Evolutionary conservation across 176 grass and related monocot genomes (phyloP).

Genomic region (Oryza australiensis): DNA sequence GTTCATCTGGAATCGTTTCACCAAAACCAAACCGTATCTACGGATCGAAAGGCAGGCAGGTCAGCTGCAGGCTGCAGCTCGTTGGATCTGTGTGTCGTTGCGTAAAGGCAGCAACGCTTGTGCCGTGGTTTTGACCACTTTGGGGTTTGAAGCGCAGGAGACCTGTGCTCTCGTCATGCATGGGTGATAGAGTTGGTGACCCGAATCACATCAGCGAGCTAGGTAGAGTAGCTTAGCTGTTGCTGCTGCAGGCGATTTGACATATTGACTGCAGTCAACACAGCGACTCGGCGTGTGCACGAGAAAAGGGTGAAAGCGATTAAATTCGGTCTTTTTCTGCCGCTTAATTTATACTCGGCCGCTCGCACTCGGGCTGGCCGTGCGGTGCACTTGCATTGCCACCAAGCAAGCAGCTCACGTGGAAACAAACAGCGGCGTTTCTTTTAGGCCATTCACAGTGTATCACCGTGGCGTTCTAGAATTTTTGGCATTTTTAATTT

Average conservation of each 20-base stretch:
- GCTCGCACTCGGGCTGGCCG: background rate
- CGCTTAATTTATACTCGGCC: background rate
- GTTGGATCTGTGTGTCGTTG: background rate
- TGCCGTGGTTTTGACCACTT: constrained; percentile 26
- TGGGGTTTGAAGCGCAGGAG: background rate
- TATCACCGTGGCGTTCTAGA: no score
- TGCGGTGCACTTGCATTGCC: background rate
- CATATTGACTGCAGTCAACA: background rate
- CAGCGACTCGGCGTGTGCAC: background rate
- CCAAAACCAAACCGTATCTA: constrained; percentile 49
- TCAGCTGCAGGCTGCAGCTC: background rate
- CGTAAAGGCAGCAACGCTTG: constrained; percentile 9
- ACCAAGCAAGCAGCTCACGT: background rate
- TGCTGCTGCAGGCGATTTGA: background rate
- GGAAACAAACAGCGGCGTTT: background rate
- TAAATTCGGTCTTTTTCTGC: background rate
- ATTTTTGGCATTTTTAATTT: no score
- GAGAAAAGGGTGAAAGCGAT: constrained; percentile 19
- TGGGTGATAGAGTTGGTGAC: constrained; percentile 41
- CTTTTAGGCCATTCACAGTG: no score
- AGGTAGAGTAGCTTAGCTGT: background rate
- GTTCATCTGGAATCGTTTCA: constrained; percentile 38
- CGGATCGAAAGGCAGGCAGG: background rate
- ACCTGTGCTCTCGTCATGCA: background rate
- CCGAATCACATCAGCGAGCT: constrained; percentile 31